Evolutionary conservation across 108 stramenopile genomes (phyloP), one percentile per base, ranked within the genome.

Genomic region (Nitzschia sp.): DNA sequence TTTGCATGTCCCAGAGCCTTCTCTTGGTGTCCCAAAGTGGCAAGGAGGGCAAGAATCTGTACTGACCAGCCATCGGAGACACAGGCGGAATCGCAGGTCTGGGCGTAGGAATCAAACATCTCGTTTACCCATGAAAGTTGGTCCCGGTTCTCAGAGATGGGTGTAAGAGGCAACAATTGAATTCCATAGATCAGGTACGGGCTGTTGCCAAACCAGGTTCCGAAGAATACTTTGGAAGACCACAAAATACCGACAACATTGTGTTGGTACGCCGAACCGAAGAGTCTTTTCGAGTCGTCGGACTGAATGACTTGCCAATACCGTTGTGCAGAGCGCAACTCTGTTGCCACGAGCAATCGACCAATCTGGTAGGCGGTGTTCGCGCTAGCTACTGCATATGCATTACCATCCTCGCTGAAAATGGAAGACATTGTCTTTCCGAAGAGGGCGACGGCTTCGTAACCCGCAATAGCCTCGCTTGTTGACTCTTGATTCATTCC

Each of bases 401-500:
- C 0, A 56, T 80, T 68, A 53, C 84, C 78, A 0, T 29, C 42
- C 19, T 76, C 66, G 54, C 74, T 34, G 28, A 74, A 74, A 27
- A 64, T 54, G 18, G 51, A 33, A 31, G 33, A 61, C 86, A 96
- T 92, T 29, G 66, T 85, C 53, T 80, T 66, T 62, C 97, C 95
- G 71, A 79, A 97, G 24, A 96, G 74, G 26, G 95, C 90, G 29
- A 96, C 82, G 25, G 83, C 92, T 60, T 97, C 95, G 68, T 95
- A 96, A 1, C 93, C 91, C 27, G 88, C 86, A 64, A 97, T 93
- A 25, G 97, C 94, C 59, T 97, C 97, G 27, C 90, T 90, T 24
- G 82, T 75, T 25, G 92, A 94, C 67, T 96, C 97, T 76, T 97
- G 95, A 58, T 97, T 96, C 54, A 92, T 80, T 3, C 95, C 95